Evolutionary conservation across 2,329 filamentous ascomycete species (phyloP), one percentile per base, ranked within the genome.

Genomic region (Phyllosticta paracitricarpa): DNA sequence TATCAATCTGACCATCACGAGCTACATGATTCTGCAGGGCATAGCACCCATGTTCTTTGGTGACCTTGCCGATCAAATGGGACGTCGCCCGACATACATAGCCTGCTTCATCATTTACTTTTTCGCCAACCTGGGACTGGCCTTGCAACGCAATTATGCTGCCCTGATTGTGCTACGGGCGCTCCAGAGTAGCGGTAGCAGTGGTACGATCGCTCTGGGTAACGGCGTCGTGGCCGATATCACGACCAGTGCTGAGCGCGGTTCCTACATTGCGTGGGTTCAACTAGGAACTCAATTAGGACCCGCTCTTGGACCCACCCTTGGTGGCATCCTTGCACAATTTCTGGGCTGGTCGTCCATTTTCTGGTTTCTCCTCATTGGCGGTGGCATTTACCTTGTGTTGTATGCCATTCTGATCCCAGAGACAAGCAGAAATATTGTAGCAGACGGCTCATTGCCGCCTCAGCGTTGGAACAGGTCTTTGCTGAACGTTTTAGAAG

Each of bases 161-260:
- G 71, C 84, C 0, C 72, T 89, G 22, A 68, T 88, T 33, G 75
- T 87, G 2, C 72, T 89, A 8, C 79, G 86, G 0, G 84, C 82
- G 73, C 62, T 87, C 2, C 86, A 89, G 67, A 84, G 83, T 33
- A 78, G 78, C 0, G 86, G 87, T 0, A 87, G 83, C 69, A 86
- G 84, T 66, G 85, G 85, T 0, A 88, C 87, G 0, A 78, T 91
- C n/a, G 86, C 89, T 0, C 77, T 94, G 1, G 84, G 83, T 0
- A 87, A 82, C 63, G 89, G 85, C 1, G 84, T 91, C 1, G 82
- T 92, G 14, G 85, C 87, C 0, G 89, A 94, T 67, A 80, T 91
- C 4, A 81, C 85, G 0, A 84, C 86, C 0, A 84, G 82, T 54
- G 80, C 82, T 0, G 87, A 93, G 70, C 78, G 89, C 66, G 89